Base-by-base conservation (phyloP, 306 rosid genomes). In the Dryas octopetala region DNA sequence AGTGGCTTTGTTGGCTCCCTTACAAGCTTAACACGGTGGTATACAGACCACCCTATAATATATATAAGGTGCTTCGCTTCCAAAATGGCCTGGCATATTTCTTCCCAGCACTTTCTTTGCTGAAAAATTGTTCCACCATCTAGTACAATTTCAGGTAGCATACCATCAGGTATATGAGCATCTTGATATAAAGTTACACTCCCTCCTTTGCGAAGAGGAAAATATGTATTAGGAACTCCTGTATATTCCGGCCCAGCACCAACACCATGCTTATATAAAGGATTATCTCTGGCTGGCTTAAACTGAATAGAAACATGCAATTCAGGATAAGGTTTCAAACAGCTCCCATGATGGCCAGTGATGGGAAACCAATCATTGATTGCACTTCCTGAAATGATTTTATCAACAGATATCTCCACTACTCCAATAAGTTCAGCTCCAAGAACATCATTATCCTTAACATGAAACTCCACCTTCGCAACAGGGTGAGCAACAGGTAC, bases 391-490 rank as follows among this genome's bases (percentile, higher is more conserved):
- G 83, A 46, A 5, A 86, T 38, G 54, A 90, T 55, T 78, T 81
- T 88, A 0, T 86, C 82, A 70, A 76, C 80, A 10, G 89, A 78
- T 53, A 88, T 83, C 58, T 84, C 91, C 40, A 86, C 93, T 2
- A 79, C 88, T 61, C 96, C 93, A 63, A 90, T 90, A 38, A 83
- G 81, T 55, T 90, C 91, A 6, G 96, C 96, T 4, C 96, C 93
- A 48, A 90, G 93, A 82, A 88, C 80, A 72, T 88, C 93, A 53
- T 90, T 79, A 16, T 90, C 96, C 62, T 90, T 90, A 9, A 90
- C 96, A 62, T 75, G 66, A 73, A 90, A 88, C 80, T 90, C 91
- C 5, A 90, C 59, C 71, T 88, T 81, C 7, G 6, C 70, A 57
- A 64, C 82, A 60, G 91, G 87, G 69, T 90, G 96, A 67, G 96